Percentiles rank a stretch among this genome's conserved stretches.
Evolutionary conservation across 164 flowering plant species (phyloP).

Genomic region (Santalum album): DNA sequence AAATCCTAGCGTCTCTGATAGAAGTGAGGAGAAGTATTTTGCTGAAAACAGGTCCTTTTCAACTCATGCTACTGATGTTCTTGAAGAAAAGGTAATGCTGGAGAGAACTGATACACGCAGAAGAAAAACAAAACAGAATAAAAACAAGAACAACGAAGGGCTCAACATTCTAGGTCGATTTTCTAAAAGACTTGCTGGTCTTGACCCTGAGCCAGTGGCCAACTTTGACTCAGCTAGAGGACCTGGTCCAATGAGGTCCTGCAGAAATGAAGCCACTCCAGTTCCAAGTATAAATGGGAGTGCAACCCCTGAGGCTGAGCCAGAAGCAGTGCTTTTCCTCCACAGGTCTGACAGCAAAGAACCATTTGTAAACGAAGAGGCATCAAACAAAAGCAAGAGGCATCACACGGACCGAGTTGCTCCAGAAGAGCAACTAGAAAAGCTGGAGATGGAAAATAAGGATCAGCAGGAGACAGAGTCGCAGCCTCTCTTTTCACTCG

Average conservation of each 20-base stretch:
- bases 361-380: background rate
- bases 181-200: slow-evolving; percentile 33
- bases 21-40: background rate
- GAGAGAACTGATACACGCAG: background rate
- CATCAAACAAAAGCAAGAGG: slow-evolving; percentile 1
- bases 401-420: slow-evolving; percentile 1
- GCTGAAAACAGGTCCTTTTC: slow-evolving; percentile 1
- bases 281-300: background rate
- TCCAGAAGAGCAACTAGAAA: slow-evolving; percentile 6
- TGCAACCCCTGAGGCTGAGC: slow-evolving; percentile 1
- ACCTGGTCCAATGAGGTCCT: slow-evolving; percentile 9
- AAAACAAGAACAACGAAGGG: background rate
- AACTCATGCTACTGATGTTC: slow-evolving; percentile 1
- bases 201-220: slow-evolving; percentile 17
- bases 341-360: background rate
- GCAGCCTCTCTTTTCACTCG: slow-evolving; percentile 11
- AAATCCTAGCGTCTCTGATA: background rate
- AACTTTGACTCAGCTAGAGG: background rate
- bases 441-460: slow-evolving; percentile 5
- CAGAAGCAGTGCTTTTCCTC: background rate
- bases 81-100: slow-evolving; percentile 7
- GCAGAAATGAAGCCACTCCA: slow-evolving; percentile 4
- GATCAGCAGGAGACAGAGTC: slow-evolving; percentile 6
- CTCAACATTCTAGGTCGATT: slow-evolving; percentile 15
- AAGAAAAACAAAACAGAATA: background rate